These are phyloP conservation scores for Luffa aegyptiaca DNA, from an alignment of 306 rosid genomes.

Conservation along the genomic window DNA sequence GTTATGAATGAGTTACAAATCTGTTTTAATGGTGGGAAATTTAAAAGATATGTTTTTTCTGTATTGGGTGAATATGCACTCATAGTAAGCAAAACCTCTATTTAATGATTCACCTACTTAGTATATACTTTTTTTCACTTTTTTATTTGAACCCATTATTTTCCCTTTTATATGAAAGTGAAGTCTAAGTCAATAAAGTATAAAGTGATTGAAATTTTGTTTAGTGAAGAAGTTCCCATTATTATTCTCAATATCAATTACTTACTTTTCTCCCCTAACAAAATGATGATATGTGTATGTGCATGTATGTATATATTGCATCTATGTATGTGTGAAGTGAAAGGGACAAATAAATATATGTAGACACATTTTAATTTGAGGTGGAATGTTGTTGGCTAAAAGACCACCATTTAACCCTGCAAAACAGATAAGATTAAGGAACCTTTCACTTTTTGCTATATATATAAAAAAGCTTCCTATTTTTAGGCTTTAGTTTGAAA, in stretches of 20 bases:
- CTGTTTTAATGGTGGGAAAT: background rate
- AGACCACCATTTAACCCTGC: background rate
- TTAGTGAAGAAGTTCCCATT: background rate
- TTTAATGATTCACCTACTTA: slow-evolving; percentile 5
- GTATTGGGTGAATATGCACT: background rate
- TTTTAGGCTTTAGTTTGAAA: too few species aligned
- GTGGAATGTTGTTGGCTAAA: background rate
- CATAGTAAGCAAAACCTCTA: background rate
- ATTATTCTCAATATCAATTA: background rate
- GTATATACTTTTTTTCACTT: slow-evolving; percentile 4
- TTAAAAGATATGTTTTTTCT: background rate
- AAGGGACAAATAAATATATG: background rate
- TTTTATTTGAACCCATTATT: background rate
- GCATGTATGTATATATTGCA: background rate
- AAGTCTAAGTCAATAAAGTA: slow-evolving; percentile 10
- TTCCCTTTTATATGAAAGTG: slow-evolving; percentile 1
- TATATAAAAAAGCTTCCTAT: too few species aligned
- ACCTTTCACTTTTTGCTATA: background rate
- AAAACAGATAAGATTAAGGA: background rate
- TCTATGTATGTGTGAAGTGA: background rate
- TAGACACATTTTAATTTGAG: background rate
- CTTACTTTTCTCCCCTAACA: background rate
- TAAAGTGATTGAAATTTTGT: background rate
- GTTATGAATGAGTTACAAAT: background rate
- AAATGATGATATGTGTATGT: background rate